Evolutionary conservation across 1,139 yeast species (phyloP).

Genomic region (Protomyces macrosporus): DNA sequence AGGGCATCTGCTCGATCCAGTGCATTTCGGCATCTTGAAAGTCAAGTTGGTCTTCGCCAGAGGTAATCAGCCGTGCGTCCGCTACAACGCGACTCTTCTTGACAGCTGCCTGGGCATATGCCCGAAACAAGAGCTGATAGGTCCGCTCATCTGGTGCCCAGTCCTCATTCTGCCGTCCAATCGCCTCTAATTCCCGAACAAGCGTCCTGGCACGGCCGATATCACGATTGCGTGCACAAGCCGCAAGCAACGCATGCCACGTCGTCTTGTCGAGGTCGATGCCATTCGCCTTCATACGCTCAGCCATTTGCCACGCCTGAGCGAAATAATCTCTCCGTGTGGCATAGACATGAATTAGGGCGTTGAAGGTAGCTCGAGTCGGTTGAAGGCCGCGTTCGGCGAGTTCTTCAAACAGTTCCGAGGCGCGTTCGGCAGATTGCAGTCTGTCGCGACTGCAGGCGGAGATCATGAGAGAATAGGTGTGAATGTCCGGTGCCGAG

Average conservation of each 20-base stretch:
- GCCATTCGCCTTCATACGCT: conserved; percentile 8
- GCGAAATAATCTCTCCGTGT: conserved; percentile 27
- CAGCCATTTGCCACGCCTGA: conserved; percentile 27
- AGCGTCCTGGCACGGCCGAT: conserved; percentile 20
- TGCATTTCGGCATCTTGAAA: background rate
- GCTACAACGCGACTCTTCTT: background rate
- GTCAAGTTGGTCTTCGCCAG: background rate
- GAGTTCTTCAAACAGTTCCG: conserved; percentile 26
- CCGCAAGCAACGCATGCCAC: conserved; percentile 23
- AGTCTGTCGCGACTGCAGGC: conserved; percentile 20
- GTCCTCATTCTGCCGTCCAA: background rate
- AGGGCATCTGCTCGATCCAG: conserved; percentile 11
- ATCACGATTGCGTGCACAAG: conserved; percentile 17
- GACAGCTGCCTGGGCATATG: conserved; percentile 23
- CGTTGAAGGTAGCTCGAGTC: conserved; percentile 24
- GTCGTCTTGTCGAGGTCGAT: conserved; percentile 21
- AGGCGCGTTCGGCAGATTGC: conserved; percentile 27
- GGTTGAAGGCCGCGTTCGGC: conserved; percentile 22
- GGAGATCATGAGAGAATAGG: conserved; percentile 27
- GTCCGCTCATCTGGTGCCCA: conserved; percentile 20
- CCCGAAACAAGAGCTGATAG: conserved; percentile 24
- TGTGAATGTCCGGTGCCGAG: conserved; percentile 26
- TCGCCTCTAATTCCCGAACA: conserved; percentile 6
- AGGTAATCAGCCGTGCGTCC: background rate
- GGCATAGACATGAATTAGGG: conserved; percentile 26